phyloP scores from a whole-genome alignment of 768 basidiomycete species.

The Mycena olivaceomarginata region DNA sequence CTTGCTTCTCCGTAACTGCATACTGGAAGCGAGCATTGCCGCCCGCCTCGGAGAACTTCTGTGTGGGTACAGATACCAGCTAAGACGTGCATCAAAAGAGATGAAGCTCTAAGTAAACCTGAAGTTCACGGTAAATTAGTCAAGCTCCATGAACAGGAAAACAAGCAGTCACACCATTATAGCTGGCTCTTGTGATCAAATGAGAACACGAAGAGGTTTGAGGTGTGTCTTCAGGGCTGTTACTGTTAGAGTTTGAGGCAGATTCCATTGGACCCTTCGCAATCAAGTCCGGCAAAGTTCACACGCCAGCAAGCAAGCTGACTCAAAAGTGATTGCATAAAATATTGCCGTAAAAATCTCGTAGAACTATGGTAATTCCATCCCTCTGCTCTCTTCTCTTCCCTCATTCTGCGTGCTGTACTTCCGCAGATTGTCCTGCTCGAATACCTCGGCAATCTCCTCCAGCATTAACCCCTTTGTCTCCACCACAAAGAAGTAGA shows the following conservation, averaged over 20 bases:
- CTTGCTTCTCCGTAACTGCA: constrained; percentile 97
- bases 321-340: neutral
- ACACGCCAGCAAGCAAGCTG: neutral
- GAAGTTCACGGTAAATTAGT: constrained; percentile 41
- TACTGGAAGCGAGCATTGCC: constrained; percentile 82
- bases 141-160: constrained; percentile 21
- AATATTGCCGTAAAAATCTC: neutral
- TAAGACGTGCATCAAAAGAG: constrained; percentile 30
- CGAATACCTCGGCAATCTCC: constrained; percentile 69
- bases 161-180: constrained; percentile 34
- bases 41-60: constrained; percentile 87
- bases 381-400: neutral
- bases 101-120: constrained; percentile 70
- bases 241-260: no score
- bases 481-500: constrained; percentile 71
- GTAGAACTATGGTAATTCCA: neutral
- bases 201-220: constrained; percentile 6
- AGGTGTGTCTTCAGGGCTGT: no score
- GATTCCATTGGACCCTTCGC: no score
- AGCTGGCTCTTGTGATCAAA: constrained; percentile 34
- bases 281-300: no score
- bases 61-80: constrained; percentile 73
- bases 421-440: constrained; percentile 63
- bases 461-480: constrained; percentile 71
- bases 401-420: constrained; percentile 51